Conservation (phyloP, 2,329 filamentous ascomycete species). For the Thelonectria olida region DNA sequence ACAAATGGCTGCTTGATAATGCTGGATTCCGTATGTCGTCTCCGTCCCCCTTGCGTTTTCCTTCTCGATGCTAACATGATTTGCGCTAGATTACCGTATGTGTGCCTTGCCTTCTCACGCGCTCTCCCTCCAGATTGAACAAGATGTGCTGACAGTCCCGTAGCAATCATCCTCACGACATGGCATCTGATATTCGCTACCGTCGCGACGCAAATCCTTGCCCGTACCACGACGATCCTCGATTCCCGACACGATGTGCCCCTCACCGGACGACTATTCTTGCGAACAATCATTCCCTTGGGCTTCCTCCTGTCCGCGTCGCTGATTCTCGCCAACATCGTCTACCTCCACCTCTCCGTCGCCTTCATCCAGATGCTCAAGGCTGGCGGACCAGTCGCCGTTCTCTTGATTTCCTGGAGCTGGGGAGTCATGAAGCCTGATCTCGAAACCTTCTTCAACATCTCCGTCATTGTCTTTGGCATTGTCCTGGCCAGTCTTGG, state of each 20-base stretch:
- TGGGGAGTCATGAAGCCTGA: constrained; percentile 2
- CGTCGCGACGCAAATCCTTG: constrained; percentile 25
- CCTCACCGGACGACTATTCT: constrained; percentile 5
- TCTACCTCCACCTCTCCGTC: constrained; percentile 9
- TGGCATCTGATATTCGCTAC: constrained; percentile 32
- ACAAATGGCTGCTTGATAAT: constrained; percentile 86
- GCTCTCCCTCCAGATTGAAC: neutral
- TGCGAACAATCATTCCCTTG: constrained; percentile 4
- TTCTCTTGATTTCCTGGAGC: constrained; percentile 7
- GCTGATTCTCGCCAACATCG: constrained; percentile 11
- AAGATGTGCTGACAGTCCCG: neutral
- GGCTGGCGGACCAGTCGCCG: constrained; percentile 1
- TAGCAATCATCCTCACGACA: constrained; percentile 21
- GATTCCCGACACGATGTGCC: constrained; percentile 25
- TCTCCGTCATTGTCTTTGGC: constrained; percentile 3
- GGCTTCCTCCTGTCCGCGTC: constrained; percentile 5
- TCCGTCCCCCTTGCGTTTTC: neutral
- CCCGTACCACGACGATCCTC: constrained; percentile 24
- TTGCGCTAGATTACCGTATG: constrained; percentile 45
- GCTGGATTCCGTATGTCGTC: constrained; percentile 74
- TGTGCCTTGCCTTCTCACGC: neutral
- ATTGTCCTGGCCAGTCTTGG: constrained; percentile 3
- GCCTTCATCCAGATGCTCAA: constrained; percentile 17
- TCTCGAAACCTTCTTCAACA: constrained; percentile 1
- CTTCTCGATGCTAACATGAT: constrained; percentile 11